These are phyloP conservation scores for Cynara cardunculus DNA, from an alignment of 129 eudicot genomes.

Conservation along the genomic window DNA sequence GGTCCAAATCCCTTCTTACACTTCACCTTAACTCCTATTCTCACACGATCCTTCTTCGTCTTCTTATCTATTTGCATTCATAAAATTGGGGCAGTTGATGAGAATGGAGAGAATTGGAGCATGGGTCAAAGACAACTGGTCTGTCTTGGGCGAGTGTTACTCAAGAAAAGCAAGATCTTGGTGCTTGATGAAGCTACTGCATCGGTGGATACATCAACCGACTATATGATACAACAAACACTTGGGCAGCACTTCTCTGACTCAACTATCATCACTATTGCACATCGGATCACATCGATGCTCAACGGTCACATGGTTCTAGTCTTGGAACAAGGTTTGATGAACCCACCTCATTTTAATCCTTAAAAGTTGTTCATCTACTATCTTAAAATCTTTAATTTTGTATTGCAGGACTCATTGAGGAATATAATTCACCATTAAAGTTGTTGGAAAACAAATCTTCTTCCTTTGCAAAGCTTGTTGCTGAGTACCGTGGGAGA, in stretches of 20 bases:
- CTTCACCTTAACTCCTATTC: too few species aligned
- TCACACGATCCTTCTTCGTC: too few species aligned
- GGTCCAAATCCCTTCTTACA: too few species aligned
- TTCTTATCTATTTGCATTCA: neutral
- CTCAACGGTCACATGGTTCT: slow-evolving; percentile 75
- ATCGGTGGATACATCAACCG: slow-evolving; percentile 88
- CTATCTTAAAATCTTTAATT: neutral
- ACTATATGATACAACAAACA: slow-evolving; percentile 66
- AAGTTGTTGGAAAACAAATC: slow-evolving; percentile 62
- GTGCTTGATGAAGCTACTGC: slow-evolving; percentile 97
- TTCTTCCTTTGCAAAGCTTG: slow-evolving; percentile 75
- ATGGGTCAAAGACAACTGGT: slow-evolving; percentile 91
- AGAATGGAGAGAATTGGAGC: slow-evolving; percentile 96
- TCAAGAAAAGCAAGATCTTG: slow-evolving; percentile 72
- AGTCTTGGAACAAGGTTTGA: slow-evolving; percentile 59
- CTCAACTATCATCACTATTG: slow-evolving; percentile 73
- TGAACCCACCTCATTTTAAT: neutral
- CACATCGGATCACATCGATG: slow-evolving; percentile 86
- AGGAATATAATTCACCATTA: slow-evolving; percentile 71
- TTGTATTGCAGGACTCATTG: slow-evolving; percentile 52
- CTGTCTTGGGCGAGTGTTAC: slow-evolving; percentile 83
- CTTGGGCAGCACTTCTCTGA: slow-evolving; percentile 53
- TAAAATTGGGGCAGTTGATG: slow-evolving; percentile 37
- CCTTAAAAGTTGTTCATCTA: neutral
- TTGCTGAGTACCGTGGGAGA: slow-evolving; percentile 76